phyloP scores from a whole-genome alignment of 2,329 filamentous ascomycete species.

The Trichoderma atrobrunneum region DNA sequence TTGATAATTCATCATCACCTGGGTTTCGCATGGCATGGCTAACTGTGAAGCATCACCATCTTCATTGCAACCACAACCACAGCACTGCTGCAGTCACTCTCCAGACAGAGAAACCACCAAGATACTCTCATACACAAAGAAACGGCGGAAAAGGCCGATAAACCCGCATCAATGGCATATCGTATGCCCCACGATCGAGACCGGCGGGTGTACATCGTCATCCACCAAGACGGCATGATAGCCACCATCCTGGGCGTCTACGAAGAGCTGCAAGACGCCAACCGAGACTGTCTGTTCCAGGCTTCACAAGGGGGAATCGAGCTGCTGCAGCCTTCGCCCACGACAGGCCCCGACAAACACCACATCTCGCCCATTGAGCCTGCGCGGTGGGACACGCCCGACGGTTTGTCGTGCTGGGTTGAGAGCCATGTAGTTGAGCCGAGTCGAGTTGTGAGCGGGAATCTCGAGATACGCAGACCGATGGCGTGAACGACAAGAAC shows the following conservation, averaged over 20 bases:
- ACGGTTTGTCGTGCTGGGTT: constrained; percentile 38
- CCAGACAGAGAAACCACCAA: not conserved
- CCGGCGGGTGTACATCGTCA: constrained; percentile 32
- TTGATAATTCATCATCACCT: not conserved
- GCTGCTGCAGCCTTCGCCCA: constrained; percentile 19
- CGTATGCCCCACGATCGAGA: constrained; percentile 16
- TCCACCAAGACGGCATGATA: constrained; percentile 31
- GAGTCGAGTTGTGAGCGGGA: constrained; percentile 15
- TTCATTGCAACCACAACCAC: not conserved
- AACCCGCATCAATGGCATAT: not conserved
- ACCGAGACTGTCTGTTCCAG: constrained; percentile 32
- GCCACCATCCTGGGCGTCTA: constrained; percentile 33
- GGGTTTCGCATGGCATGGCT: not conserved
- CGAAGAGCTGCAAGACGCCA: constrained; percentile 36
- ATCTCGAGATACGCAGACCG: not conserved
- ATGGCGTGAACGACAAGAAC: not conserved
- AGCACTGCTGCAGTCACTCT: not conserved
- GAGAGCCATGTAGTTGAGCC: constrained; percentile 34
- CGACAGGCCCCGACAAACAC: constrained; percentile 19
- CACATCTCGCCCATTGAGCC: constrained; percentile 29
- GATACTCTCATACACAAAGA: not conserved
- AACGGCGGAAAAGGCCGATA: not conserved
- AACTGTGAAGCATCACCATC: not conserved
- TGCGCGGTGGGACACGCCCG: constrained; percentile 35
- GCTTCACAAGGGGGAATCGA: constrained; percentile 30